These are phyloP conservation scores for Rhytidiadelphus loreus DNA, from an alignment of 225 moss, liverwort and hornwort genomes.

Conservation along the genomic window DNA sequence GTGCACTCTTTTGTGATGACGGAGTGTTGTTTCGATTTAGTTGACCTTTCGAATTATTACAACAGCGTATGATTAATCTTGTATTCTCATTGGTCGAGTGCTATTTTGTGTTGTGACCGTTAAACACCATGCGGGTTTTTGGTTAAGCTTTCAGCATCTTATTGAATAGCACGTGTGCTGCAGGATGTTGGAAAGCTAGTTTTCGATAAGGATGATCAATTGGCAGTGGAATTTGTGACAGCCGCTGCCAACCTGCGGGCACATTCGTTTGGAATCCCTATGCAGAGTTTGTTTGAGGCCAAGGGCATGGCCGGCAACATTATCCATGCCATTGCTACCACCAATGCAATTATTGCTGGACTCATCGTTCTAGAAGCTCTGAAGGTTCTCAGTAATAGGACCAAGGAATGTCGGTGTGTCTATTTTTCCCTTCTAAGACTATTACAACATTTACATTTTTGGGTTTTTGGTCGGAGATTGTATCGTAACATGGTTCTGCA, in stretches of 20 bases:
- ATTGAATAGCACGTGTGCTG: not conserved
- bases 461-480: not conserved
- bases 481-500: not conserved
- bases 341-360: slow-evolving; percentile 93
- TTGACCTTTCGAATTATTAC: not conserved
- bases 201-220: slow-evolving; percentile 95
- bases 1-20: slow-evolving; percentile 11
- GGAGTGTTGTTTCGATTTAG: not conserved
- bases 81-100: not conserved
- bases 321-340: slow-evolving; percentile 95
- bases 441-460: not conserved
- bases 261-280: slow-evolving; percentile 75
- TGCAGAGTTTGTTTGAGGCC: slow-evolving; percentile 86
- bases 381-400: slow-evolving; percentile 64
- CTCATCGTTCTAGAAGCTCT: slow-evolving; percentile 91
- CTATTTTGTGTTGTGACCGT: not conserved
- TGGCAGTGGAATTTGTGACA: slow-evolving; percentile 98
- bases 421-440: not conserved
- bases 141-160: not conserved
- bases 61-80: not conserved
- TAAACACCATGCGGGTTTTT: not conserved
- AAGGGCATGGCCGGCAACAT: slow-evolving; percentile 99
- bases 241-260: slow-evolving; percentile 93
- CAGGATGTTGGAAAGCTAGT: slow-evolving; percentile 92
- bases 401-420: slow-evolving; percentile 65